Base-by-base conservation (phyloP, 78 protist species). In the Chrysochromulina parva region DNA sequence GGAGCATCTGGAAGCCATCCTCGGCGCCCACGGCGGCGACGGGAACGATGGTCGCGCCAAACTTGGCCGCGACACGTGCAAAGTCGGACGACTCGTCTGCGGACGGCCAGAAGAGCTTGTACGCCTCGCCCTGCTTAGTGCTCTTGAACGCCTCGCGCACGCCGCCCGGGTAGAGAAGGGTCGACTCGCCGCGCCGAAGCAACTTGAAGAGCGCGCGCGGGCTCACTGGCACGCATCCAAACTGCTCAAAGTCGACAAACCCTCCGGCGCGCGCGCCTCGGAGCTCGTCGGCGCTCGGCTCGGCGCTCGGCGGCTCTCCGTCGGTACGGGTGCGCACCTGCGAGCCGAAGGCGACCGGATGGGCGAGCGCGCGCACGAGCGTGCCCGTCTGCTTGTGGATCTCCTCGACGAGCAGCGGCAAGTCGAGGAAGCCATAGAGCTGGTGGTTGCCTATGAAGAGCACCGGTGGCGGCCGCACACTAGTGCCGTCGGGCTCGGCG, bases 101-200 rank as follows among this genome's bases (percentile, higher is more conserved):
- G 50, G 16, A 17, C 47, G 60, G 57, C 86, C 86, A 78, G 60
- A 78, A 78, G 24, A 78, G 86, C 58, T 53, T 2, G 86, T 78
- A 78, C 47, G 10, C 2, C 60, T 78, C 86, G 24, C 86, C 86
- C 58, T 28, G 5, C 17, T 74, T 74, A 1, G 55, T 38, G 20
- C n/a, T 22, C 86, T 78, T 78, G 86, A 78, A 78, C 48, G 86
- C 86, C 86, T 78, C 86, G 26, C 86, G 86, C 48, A 78, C 62
- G 86, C 86, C 86, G 19, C 86, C 86, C 28, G 86, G 86, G 60
- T 53, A 78, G 62, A 78, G 60, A 4, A 78, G 62, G 10, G 86
- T 19, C 24, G 38, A 5, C 55, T 78, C 86, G 55, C 47, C 47
- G n/a, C 86, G 86, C 86, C 20, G 11, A 16, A 78, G 57, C 86